Evolutionary conservation across 805 yeast species (phyloP).

Genomic region (Lipomyces yamadae): DNA sequence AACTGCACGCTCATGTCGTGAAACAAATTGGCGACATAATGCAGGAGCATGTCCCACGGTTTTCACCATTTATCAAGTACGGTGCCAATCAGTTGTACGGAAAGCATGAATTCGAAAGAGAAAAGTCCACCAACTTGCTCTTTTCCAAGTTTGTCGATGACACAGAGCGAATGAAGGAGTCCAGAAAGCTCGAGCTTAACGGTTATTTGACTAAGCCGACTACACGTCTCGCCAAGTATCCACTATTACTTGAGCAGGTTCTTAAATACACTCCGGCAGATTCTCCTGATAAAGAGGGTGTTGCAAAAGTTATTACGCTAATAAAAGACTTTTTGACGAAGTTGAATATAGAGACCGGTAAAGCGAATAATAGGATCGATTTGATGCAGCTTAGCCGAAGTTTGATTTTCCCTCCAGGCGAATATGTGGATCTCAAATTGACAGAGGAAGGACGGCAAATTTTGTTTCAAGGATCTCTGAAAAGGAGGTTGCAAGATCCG

Average conservation of each 20-base stretch:
- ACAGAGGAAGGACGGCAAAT: conserved; percentile 81
- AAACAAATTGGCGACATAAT: conserved; percentile 86
- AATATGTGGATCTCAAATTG: conserved; percentile 82
- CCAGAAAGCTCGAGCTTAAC: conserved; percentile 86
- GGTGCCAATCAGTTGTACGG: conserved; percentile 96
- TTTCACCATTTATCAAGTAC: conserved; percentile 90
- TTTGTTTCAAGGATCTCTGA: conserved; percentile 74
- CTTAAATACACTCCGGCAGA: conserved; percentile 80
- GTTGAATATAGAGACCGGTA: conserved; percentile 88
- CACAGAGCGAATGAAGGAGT: conserved; percentile 80
- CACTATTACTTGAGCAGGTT: conserved; percentile 78
- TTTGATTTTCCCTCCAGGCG: conserved; percentile 78
- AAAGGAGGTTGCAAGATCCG: conserved; percentile 64
- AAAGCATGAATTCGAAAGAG: conserved; percentile 92
- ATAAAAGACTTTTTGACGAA: conserved; percentile 74
- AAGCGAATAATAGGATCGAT: conserved; percentile 89
- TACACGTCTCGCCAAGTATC: conserved; percentile 94
- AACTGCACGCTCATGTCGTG: conserved; percentile 82
- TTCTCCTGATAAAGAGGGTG: conserved; percentile 69
- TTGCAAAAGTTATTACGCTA: conserved; percentile 74
- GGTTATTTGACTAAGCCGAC: conserved; percentile 95
- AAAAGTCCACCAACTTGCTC: conserved; percentile 83
- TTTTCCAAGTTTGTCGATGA: conserved; percentile 95
- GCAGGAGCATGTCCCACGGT: conserved; percentile 78
- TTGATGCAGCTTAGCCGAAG: conserved; percentile 85